Percentiles rank a stretch among this genome's conserved stretches.
These are phyloP conservation scores for Moricandia moricandioides DNA, from an alignment of 345 rosid species.

Conservation along the genomic window DNA sequence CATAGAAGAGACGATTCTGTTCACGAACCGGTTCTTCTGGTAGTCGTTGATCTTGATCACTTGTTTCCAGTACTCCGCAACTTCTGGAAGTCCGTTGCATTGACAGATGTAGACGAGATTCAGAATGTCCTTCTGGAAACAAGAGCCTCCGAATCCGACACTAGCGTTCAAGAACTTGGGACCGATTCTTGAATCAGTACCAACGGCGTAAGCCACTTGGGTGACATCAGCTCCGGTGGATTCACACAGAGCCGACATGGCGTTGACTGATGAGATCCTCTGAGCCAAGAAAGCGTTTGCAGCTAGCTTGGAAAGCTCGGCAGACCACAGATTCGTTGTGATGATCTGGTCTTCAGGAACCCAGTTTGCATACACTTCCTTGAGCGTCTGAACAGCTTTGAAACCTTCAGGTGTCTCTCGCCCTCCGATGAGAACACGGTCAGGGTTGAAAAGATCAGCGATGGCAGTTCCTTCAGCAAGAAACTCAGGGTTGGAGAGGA, in stretches of 20 bases:
- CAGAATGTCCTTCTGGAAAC: constrained; percentile 87
- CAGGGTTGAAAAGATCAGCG: constrained; percentile 66
- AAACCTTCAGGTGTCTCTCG: constrained; percentile 86
- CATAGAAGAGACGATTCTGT: constrained; percentile 83
- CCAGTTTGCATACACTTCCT: constrained; percentile 85
- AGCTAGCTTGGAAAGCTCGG: constrained; percentile 91
- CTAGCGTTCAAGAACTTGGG: constrained; percentile 84
- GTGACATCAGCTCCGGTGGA: constrained; percentile 83
- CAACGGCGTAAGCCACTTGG: constrained; percentile 79
- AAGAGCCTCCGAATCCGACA: constrained; percentile 81
- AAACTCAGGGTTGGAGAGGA: constrained; percentile 88
- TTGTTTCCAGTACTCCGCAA: constrained; percentile 92
- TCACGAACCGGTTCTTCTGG: constrained; percentile 82
- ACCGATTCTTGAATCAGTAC: constrained; percentile 81
- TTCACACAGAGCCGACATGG: constrained; percentile 91
- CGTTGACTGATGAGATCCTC: constrained; percentile 88
- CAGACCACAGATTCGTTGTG: constrained; percentile 92
- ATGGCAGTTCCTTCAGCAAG: constrained; percentile 96
- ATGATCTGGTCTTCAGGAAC: constrained; percentile 70
- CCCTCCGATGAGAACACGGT: constrained; percentile 86
- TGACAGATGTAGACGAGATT: constrained; percentile 89
- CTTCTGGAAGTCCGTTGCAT: constrained; percentile 91
- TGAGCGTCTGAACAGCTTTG: constrained; percentile 66
- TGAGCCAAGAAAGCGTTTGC: constrained; percentile 95
- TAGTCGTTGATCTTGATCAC: constrained; percentile 93